Percentiles rank a stretch among this genome's conserved stretches.
Evolutionary conservation across 2,329 filamentous ascomycete species (phyloP).

Genomic region (Nothophoma quercina): DNA sequence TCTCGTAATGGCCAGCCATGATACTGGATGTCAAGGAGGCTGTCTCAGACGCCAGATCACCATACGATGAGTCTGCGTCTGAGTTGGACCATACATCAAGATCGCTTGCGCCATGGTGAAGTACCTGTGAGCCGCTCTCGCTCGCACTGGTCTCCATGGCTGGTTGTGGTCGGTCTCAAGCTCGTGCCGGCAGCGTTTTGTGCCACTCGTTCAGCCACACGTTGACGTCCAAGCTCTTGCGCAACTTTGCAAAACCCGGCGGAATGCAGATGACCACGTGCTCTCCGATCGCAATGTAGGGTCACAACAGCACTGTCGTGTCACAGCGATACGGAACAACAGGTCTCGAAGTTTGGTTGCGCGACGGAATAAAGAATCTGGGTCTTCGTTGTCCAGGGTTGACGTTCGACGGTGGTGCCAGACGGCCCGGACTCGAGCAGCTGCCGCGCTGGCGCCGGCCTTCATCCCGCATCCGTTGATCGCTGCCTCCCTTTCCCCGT

Average conservation of each 20-base stretch:
- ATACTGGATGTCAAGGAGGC: slow-evolving; percentile 38
- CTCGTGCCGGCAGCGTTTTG: slow-evolving; percentile 11
- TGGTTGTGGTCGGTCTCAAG: neutral
- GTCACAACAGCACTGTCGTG: slow-evolving; percentile 17
- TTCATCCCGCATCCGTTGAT: slow-evolving; percentile 5
- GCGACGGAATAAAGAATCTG: slow-evolving; percentile 1
- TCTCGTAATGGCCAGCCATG: slow-evolving; percentile 38
- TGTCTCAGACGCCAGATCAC: slow-evolving; percentile 32
- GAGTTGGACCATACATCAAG: slow-evolving; percentile 26
- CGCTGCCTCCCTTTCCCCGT: slow-evolving; percentile 1
- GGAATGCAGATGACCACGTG: slow-evolving; percentile 18
- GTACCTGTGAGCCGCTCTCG: slow-evolving; percentile 14
- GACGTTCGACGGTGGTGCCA: slow-evolving; percentile 9
- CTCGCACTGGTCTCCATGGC: slow-evolving; percentile 21
- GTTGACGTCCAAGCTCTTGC: slow-evolving; percentile 10
- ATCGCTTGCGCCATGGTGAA: slow-evolving; percentile 10
- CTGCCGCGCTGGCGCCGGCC: slow-evolving; percentile 14
- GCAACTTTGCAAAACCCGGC: slow-evolving; percentile 1
- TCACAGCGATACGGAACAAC: slow-evolving; percentile 10
- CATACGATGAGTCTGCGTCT: slow-evolving; percentile 32
- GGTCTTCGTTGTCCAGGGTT: slow-evolving; percentile 7
- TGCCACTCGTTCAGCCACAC: slow-evolving; percentile 15
- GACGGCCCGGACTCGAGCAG: slow-evolving; percentile 2
- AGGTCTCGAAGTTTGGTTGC: slow-evolving; percentile 9
- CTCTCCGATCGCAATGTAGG: slow-evolving; percentile 2